Evolutionary conservation across 257 asterid genomes (phyloP), one percentile per base, ranked within the genome.

Genomic region (Perilla frutescens): DNA sequence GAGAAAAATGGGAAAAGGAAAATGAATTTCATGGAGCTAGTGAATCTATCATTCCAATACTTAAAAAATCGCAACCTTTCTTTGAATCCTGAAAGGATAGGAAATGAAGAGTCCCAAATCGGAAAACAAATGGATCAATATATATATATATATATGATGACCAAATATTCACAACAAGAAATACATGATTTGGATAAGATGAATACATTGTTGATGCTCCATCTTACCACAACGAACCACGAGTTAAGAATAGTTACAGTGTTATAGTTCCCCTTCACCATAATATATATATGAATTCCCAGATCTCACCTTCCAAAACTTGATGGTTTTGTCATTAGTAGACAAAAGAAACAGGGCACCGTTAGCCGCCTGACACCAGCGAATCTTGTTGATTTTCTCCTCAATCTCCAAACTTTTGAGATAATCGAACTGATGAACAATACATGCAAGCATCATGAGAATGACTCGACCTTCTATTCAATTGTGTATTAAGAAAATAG

Each of bases 311-410:
- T 90, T 90, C 94, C 94, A 90, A 77, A 65, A 88, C 84, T 90
- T 90, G 39, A 90, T 88, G 79, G 96, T 90, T 86, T 90, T 90
- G 85, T 90, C 96, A 83, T 90, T 90, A 59, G 96, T 86, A 61
- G 96, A 88, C 76, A 90, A 81, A 77, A 90, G 91, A 83, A 90
- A 86, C 80, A 90, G 90, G 47, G 92, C 90, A 62, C 87, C 86
- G 55, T 90, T 90, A 54, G 96, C 82, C 40, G 86, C 81, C 83
- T 90, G 96, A 82, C 96, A 90, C 96, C 96, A 90, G 68, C 88
- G 86, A 68, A 90, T 90, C 87, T 90, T 90, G 88, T 90, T 90
- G 87, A 90, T 90, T 80, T 90, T 90, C 89, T 90, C 96, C 83
- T 90, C 96, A 36, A 90, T 90, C 86, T 90, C 96, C 89, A 90